Evolutionary conservation across 257 asterid genomes (phyloP).

Genomic region (Nicotiana otophora): DNA sequence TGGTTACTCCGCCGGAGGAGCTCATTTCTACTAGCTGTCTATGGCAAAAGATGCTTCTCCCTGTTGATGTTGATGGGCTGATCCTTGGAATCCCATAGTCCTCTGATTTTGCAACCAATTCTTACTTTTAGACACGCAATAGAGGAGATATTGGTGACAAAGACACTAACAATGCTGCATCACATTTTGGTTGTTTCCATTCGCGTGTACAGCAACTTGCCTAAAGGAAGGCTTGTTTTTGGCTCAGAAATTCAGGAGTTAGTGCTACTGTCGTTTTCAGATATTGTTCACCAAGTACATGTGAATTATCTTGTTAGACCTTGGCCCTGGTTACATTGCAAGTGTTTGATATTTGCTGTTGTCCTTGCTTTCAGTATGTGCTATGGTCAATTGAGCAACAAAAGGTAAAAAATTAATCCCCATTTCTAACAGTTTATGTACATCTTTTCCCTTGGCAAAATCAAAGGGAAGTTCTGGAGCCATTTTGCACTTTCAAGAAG

Average conservation of each 20-base stretch:
- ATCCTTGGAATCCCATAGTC: slow-evolving; percentile 17
- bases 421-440: not conserved
- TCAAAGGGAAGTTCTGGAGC: not conserved
- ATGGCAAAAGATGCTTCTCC: slow-evolving; percentile 35
- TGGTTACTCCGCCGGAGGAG: slow-evolving; percentile 30
- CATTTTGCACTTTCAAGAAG: not conserved
- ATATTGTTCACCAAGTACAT: not conserved
- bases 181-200: not conserved
- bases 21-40: slow-evolving; percentile 32
- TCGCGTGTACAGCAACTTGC: not conserved
- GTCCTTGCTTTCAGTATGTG: too few relatives aligned
- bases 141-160: not conserved
- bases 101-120: not conserved
- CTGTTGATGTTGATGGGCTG: slow-evolving; percentile 36
- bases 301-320: not conserved
- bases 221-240: not conserved
- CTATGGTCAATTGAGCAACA: not conserved
- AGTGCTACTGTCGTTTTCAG: not conserved
- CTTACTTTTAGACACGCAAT: not conserved
- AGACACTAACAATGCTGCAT: not conserved
- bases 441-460: too few relatives aligned
- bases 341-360: too few relatives aligned
- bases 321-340: not conserved
- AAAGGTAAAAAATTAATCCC: not conserved
- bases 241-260: not conserved